A percentile compares a stretch with the other conserved stretches of the same genome.
phyloP scores from a whole-genome alignment of 2,329 filamentous ascomycete genomes.

The Pseudovirgaria hyperparasitica region DNA sequence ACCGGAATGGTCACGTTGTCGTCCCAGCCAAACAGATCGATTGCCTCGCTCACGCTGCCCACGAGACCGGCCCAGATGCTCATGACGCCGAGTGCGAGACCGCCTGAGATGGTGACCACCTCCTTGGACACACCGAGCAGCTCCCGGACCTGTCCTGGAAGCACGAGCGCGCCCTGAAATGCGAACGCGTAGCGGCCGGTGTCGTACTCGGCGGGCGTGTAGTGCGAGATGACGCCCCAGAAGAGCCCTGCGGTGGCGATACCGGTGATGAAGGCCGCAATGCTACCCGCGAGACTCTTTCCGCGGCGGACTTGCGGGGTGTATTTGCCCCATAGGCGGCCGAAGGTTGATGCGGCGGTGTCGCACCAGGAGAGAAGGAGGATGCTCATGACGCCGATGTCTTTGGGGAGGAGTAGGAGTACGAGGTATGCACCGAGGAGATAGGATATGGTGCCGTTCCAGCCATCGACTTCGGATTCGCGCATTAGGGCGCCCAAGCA shows the following conservation, averaged over 20 bases:
- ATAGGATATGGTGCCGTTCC: slow-evolving; percentile 96
- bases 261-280: slow-evolving; percentile 73
- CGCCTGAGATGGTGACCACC: slow-evolving; percentile 53
- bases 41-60: slow-evolving; percentile 76
- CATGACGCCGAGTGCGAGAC: slow-evolving; percentile 64
- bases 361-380: slow-evolving; percentile 95
- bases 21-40: slow-evolving; percentile 89
- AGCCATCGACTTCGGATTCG: slow-evolving; percentile 85
- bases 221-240: slow-evolving; percentile 74
- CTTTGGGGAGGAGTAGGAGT: slow-evolving; percentile 80
- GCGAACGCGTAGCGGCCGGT: slow-evolving; percentile 51
- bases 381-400: slow-evolving; percentile 79
- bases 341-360: slow-evolving; percentile 90
- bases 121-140: slow-evolving; percentile 47
- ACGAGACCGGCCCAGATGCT: slow-evolving; percentile 80
- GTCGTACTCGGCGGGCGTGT: slow-evolving; percentile 18
- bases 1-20: slow-evolving; percentile 96
- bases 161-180: slow-evolving; percentile 63
- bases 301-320: slow-evolving; percentile 74
- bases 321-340: slow-evolving; percentile 76
- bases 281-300: slow-evolving; percentile 82
- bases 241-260: slow-evolving; percentile 74
- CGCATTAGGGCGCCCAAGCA: slow-evolving; percentile 86
- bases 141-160: slow-evolving; percentile 49
- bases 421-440: slow-evolving; percentile 81